Percentiles rank a stretch among this genome's conserved stretches.
Evolutionary conservation across 148 eudicot species (phyloP).

Genomic region (Heliosperma pusillum): DNA sequence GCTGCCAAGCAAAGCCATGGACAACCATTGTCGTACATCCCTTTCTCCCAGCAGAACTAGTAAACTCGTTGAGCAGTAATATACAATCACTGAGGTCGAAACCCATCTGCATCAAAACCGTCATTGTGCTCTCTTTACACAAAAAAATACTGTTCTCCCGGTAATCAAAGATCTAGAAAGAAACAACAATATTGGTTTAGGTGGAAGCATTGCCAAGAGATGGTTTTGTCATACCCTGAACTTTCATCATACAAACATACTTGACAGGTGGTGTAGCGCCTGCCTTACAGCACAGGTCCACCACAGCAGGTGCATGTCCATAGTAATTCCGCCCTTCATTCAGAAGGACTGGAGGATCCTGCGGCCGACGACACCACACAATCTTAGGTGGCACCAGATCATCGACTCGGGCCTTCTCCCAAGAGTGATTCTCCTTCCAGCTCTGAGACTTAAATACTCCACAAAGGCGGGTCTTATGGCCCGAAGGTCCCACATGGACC

Average conservation of each 20-base stretch:
- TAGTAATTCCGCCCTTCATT: slow-evolving; percentile 64
- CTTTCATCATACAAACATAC: slow-evolving; percentile 75
- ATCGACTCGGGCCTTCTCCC: slow-evolving; percentile 78
- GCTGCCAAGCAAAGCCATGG: too few relatives aligned
- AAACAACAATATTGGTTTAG: slow-evolving; percentile 15
- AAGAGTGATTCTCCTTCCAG: slow-evolving; percentile 68
- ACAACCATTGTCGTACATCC: too few relatives aligned
- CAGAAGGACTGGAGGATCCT: slow-evolving; percentile 64
- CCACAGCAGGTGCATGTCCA: slow-evolving; percentile 93
- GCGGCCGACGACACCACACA: slow-evolving; percentile 70
- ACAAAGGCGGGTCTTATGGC: slow-evolving; percentile 85
- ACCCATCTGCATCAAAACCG: too few relatives aligned
- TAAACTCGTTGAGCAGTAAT: too few relatives aligned
- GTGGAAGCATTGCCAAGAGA: not conserved
- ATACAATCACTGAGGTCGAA: too few relatives aligned
- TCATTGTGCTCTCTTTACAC: too few relatives aligned
- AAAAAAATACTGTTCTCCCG: too few relatives aligned
- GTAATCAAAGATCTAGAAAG: too few relatives aligned
- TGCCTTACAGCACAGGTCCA: slow-evolving; percentile 75
- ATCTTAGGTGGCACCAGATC: slow-evolving; percentile 75
- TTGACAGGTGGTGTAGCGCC: slow-evolving; percentile 50
- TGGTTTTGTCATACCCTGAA: slow-evolving; percentile 58
- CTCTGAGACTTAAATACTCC: slow-evolving; percentile 79
- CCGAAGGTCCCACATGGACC: slow-evolving; percentile 96
- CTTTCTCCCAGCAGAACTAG: too few relatives aligned